Conservation (phyloP, 306 rosid genomes). For the Gynostemma pentaphyllum region DNA sequence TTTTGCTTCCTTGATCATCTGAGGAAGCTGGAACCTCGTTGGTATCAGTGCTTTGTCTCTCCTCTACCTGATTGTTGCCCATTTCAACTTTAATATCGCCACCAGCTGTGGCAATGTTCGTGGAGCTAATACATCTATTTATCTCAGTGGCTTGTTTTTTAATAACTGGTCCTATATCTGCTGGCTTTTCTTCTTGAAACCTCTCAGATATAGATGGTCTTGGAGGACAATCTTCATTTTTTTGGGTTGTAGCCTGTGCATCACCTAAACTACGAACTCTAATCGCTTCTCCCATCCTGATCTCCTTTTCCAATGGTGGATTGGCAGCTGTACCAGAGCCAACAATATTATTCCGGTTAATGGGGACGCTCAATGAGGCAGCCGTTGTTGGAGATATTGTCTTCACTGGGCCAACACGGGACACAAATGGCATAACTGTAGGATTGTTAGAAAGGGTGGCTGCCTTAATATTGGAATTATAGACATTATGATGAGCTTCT, state of each 20-base stretch:
- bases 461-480: neutral
- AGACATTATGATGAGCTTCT: conserved; percentile 31
- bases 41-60: neutral
- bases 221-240: neutral
- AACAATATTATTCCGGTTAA: conserved; percentile 12
- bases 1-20: neutral
- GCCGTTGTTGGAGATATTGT: neutral
- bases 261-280: conserved; percentile 9
- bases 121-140: neutral
- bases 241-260: conserved; percentile 13
- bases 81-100: neutral
- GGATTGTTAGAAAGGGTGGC: conserved; percentile 8
- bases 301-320: conserved; percentile 23
- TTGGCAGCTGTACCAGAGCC: conserved; percentile 14
- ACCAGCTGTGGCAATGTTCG: neutral
- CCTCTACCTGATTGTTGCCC: conserved; percentile 1
- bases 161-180: neutral
- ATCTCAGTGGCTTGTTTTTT: conserved; percentile 4
- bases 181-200: conserved; percentile 3
- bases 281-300: conserved; percentile 18
- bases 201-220: neutral
- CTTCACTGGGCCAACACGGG: conserved; percentile 4
- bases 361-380: neutral
- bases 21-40: neutral
- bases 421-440: conserved; percentile 9